phyloP scores from a whole-genome alignment of 371 early-diverging fungal genomes.

The Batkoa obscura region DNA sequence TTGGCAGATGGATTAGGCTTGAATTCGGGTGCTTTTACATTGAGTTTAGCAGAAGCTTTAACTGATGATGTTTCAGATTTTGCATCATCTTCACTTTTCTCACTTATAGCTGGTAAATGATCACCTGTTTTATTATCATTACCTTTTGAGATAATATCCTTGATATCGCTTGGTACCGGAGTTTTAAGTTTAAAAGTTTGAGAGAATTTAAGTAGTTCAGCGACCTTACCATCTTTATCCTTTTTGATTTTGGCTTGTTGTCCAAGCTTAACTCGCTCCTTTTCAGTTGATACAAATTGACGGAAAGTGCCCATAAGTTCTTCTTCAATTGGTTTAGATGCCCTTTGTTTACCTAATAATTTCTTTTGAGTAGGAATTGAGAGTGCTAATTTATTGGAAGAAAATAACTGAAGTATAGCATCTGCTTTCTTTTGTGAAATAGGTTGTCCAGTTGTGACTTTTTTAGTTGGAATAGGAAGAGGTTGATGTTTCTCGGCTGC shows the following conservation, averaged over 20 bases:
- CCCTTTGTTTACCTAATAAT: slow-evolving; percentile 4
- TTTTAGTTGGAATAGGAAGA: not conserved
- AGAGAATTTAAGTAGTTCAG: slow-evolving; percentile 61
- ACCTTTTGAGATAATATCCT: slow-evolving; percentile 39
- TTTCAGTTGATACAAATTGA: slow-evolving; percentile 50
- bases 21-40: slow-evolving; percentile 69
- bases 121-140: slow-evolving; percentile 4
- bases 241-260: slow-evolving; percentile 42
- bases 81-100: slow-evolving; percentile 2
- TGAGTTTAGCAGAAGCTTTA: slow-evolving; percentile 28
- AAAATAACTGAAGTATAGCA: slow-evolving; percentile 1
- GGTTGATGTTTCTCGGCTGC: not conserved
- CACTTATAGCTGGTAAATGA: not conserved
- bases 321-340: slow-evolving; percentile 22
- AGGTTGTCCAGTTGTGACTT: slow-evolving; percentile 1
- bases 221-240: slow-evolving; percentile 52
- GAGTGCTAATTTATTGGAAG: not conserved
- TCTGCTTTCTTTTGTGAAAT: slow-evolving; percentile 4
- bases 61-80: slow-evolving; percentile 3
- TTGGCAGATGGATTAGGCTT: slow-evolving; percentile 66
- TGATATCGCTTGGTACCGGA: slow-evolving; percentile 55
- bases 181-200: slow-evolving; percentile 48
- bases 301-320: slow-evolving; percentile 41
- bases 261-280: slow-evolving; percentile 57
- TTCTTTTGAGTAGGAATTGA: slow-evolving; percentile 6